These are phyloP conservation scores for Phytophthora sojae DNA, from an alignment of 352 stramenopile genomes.

Conservation along the genomic window DNA sequence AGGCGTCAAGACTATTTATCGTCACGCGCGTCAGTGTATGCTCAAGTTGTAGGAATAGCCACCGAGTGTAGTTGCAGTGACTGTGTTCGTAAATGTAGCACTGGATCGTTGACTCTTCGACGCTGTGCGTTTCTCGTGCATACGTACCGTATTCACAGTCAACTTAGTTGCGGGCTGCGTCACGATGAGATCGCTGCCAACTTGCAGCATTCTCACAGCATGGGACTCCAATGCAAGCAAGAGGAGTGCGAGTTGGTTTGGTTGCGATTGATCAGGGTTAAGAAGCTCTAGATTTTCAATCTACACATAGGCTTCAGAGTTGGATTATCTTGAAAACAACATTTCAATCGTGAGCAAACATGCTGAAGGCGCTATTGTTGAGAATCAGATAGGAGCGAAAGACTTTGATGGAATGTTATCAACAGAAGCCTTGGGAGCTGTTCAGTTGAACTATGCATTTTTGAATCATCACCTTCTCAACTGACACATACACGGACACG, in stretches of 20 bases:
- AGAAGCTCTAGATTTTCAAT: constrained; percentile 81
- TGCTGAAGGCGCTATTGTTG: no score
- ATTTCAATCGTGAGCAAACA: constrained; percentile 68
- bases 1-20: constrained; percentile 30
- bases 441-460: constrained; percentile 89
- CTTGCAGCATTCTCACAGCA: no score
- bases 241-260: no score
- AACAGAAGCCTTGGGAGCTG: constrained; percentile 56
- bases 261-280: constrained; percentile 80
- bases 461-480: constrained; percentile 73
- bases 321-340: constrained; percentile 86
- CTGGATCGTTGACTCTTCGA: neutral
- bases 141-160: no score
- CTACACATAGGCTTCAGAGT: constrained; percentile 86
- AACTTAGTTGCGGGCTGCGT: no score
- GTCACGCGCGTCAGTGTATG: neutral
- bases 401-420: constrained; percentile 77
- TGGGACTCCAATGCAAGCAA: no score
- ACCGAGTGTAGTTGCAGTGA: neutral
- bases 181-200: no score
- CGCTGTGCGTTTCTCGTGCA: no score
- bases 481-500: constrained; percentile 11
- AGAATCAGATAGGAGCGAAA: constrained; percentile 90
- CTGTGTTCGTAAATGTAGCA: neutral
- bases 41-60: neutral